Evolutionary conservation across 2,329 filamentous ascomycete species (phyloP).

Genomic region (Scedosporium aurantiacum): DNA sequence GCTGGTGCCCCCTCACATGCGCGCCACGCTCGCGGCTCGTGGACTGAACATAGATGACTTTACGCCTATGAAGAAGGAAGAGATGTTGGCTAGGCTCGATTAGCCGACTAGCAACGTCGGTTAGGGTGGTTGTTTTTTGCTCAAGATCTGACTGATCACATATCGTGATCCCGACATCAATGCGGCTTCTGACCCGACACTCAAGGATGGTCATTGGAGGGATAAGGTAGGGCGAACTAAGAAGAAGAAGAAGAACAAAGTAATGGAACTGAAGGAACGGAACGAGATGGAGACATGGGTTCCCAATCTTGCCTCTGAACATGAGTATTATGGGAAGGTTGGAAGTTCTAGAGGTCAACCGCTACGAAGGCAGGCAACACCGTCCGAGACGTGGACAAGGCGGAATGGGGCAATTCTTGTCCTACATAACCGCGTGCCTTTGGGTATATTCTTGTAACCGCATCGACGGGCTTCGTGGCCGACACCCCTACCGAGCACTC

Average conservation of each 20-base stretch:
- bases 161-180: background rate
- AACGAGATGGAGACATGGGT: background rate
- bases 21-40: conserved; percentile 58
- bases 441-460: conserved; percentile 3
- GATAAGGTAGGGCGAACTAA: background rate
- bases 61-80: conserved; percentile 78
- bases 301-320: background rate
- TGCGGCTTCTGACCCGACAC: background rate
- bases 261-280: background rate
- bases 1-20: conserved; percentile 76
- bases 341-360: conserved; percentile 4
- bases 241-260: conserved; percentile 1
- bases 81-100: conserved; percentile 97
- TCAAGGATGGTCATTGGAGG: background rate
- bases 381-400: conserved; percentile 1
- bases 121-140: background rate
- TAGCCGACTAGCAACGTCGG: conserved; percentile 37
- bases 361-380: background rate
- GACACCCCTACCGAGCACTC: background rate
- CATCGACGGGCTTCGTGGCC: conserved; percentile 1
- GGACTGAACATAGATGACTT: conserved; percentile 92
- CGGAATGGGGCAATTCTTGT: background rate
- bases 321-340: conserved; percentile 1
- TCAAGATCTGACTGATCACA: background rate
- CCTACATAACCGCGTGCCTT: background rate